Base-by-base conservation (phyloP, 805 yeast genomes). In the Saccharomycopsis babjevae region DNA sequence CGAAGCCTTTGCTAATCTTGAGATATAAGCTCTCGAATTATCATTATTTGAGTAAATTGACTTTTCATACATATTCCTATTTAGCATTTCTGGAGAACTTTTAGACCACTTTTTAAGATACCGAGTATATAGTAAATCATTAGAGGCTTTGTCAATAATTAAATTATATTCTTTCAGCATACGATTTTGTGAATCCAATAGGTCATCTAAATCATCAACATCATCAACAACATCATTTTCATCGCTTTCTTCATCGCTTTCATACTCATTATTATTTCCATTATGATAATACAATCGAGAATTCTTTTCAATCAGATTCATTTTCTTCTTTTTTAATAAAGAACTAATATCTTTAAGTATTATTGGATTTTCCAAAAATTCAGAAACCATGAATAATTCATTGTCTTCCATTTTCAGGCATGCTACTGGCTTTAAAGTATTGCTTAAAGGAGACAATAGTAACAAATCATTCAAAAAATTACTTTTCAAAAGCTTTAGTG, bases 381-480 rank as follows among this genome's bases (percentile, higher is more conserved):
- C 32, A 10, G 52, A 46, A 22, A 22, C 32, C 52, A 46, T 46
- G 28, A 46, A 46, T 46, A 46, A 25, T 22, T 46, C 15, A 22
- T 25, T 13, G 10, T 46, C 30, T 13, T 5, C 22, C 11, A 11
- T 43, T 20, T 20, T 22, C 20, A 46, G 10, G 28, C 13, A 8
- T 8, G 52, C 32, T 2, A 20, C 15, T 5, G 20, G 4, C 10
- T 38, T 39, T 1, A 56, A 16, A 39, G 18, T 16, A 30, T 18
- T 43, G 30, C 28, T 58, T 15, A 82, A 65, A 0, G 84, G 83
- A 5, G 89, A 83, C 50, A 85, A 72, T 50, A 74, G 73, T 8
- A 77, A 77, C 66, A 88, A 75, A 66, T 88, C 91, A 39, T 72
- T 70, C 13, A 76, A 66, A 43, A 86, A 74, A 16, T 76, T 72